phyloP scores from a whole-genome alignment of 2,329 filamentous ascomycete species.

The Chrysosporium queenslandicum region DNA sequence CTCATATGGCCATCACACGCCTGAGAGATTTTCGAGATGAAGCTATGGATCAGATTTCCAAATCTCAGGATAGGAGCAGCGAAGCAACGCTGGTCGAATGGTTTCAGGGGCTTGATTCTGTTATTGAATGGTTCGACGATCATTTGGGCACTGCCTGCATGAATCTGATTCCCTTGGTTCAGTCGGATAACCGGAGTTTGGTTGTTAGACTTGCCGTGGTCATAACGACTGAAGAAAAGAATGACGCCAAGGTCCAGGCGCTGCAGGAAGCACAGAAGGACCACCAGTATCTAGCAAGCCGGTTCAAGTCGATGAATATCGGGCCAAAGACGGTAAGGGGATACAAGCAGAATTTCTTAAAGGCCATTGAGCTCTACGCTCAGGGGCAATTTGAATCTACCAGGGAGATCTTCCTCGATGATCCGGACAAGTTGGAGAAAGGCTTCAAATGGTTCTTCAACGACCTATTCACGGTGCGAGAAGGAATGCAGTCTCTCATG shows the following conservation, averaged over 20 bases:
- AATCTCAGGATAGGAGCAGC: slow-evolving; percentile 60
- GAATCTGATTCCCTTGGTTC: slow-evolving; percentile 78
- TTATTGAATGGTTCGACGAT: slow-evolving; percentile 91
- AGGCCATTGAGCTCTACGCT: slow-evolving; percentile 64
- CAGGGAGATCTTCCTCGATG: slow-evolving; percentile 66
- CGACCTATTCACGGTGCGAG: slow-evolving; percentile 85
- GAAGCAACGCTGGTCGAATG: slow-evolving; percentile 81
- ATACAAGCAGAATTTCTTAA: slow-evolving; percentile 92
- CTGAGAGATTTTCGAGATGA: slow-evolving; percentile 90
- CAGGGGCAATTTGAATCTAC: slow-evolving; percentile 63
- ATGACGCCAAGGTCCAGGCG: slow-evolving; percentile 80
- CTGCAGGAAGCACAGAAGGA: slow-evolving; percentile 91
- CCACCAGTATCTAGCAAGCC: slow-evolving; percentile 83
- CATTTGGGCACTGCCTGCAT: slow-evolving; percentile 81
- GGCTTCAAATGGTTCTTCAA: slow-evolving; percentile 95
- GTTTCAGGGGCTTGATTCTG: slow-evolving; percentile 74
- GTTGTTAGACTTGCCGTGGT: slow-evolving; percentile 86
- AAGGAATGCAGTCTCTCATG: slow-evolving; percentile 84
- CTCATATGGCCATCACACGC: slow-evolving; percentile 86
- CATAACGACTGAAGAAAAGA: slow-evolving; percentile 93
- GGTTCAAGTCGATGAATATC: slow-evolving; percentile 91
- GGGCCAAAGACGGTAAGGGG: slow-evolving; percentile 85
- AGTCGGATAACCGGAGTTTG: slow-evolving; percentile 75
- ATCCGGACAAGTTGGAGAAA: slow-evolving; percentile 76
- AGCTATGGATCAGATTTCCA: slow-evolving; percentile 89